These are phyloP conservation scores for Pharus latifolius DNA, from an alignment of 176 grass and related monocot species.

Conservation along the genomic window DNA sequence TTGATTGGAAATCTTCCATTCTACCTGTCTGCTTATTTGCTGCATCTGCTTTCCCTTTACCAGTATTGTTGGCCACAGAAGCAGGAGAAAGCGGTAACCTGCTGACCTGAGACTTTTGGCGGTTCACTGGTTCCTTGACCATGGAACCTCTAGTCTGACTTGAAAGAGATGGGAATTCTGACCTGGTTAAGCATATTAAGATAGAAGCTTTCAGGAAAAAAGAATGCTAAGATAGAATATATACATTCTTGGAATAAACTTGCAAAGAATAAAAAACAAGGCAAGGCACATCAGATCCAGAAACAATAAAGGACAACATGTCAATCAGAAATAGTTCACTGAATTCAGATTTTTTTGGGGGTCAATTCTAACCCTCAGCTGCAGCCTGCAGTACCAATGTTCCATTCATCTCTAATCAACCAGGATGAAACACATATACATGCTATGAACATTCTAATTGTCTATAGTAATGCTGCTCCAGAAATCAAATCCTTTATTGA, in stretches of 20 bases:
- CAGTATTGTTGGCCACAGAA: constrained; percentile 9
- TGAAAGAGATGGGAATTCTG: constrained; percentile 50
- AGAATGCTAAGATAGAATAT: constrained; percentile 13
- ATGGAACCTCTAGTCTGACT: constrained; percentile 35
- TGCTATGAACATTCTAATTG: background rate
- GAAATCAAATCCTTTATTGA: background rate
- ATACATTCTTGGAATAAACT: background rate
- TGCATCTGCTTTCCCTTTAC: constrained; percentile 52
- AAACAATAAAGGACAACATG: background rate
- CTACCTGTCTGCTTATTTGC: constrained; percentile 67
- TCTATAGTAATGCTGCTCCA: background rate
- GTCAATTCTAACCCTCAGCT: too few relatives aligned
- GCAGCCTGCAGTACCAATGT: too few relatives aligned
- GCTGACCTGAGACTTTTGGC: constrained; percentile 46
- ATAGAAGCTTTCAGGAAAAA: too few relatives aligned
- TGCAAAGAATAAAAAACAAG: background rate
- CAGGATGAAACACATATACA: background rate
- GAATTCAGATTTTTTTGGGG: too few relatives aligned
- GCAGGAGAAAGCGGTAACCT: constrained; percentile 28
- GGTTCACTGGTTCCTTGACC: constrained; percentile 45
- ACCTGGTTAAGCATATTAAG: constrained; percentile 56
- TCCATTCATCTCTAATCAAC: background rate
- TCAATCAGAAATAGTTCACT: too few relatives aligned
- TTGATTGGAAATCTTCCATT: background rate
- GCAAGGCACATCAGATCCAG: background rate